Conservation (phyloP, 805 yeast genomes). For the Suhomyces sp. region DNA sequence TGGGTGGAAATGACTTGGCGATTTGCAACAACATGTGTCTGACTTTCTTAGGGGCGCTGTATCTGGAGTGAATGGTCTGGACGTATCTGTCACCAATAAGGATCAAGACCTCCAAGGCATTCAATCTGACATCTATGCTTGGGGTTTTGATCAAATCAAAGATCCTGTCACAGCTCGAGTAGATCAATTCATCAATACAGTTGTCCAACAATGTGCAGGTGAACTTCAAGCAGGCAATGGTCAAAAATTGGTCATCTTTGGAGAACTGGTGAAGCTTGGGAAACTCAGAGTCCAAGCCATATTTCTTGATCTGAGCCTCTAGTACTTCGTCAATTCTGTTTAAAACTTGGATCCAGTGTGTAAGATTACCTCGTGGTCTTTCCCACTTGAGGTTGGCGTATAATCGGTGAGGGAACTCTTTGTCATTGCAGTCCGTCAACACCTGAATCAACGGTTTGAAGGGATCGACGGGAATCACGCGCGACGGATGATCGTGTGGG, state of each 20-base stretch:
- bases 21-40: slow-evolving; percentile 50
- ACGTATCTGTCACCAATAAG: slow-evolving; percentile 61
- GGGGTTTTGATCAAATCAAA: slow-evolving; percentile 57
- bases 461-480: slow-evolving; percentile 29
- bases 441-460: slow-evolving; percentile 28
- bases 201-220: slow-evolving; percentile 63
- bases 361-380: slow-evolving; percentile 64
- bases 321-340: slow-evolving; percentile 72
- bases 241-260: slow-evolving; percentile 43
- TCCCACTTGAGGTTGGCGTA: slow-evolving; percentile 48
- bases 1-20: slow-evolving; percentile 53
- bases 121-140: slow-evolving; percentile 55
- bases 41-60: slow-evolving; percentile 41
- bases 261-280: slow-evolving; percentile 48
- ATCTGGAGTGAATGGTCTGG: slow-evolving; percentile 40
- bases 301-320: slow-evolving; percentile 51
- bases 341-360: slow-evolving; percentile 73
- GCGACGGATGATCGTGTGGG: slow-evolving; percentile 26
- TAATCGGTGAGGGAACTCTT: slow-evolving; percentile 41
- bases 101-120: slow-evolving; percentile 59
- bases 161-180: slow-evolving; percentile 63
- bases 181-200: slow-evolving; percentile 64
- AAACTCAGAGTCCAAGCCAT: slow-evolving; percentile 46
- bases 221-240: slow-evolving; percentile 57
- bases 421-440: slow-evolving; percentile 34